These are phyloP conservation scores for Kurtzmaniella quercitrusa DNA, from an alignment of 1,139 yeast genomes.

Conservation along the genomic window DNA sequence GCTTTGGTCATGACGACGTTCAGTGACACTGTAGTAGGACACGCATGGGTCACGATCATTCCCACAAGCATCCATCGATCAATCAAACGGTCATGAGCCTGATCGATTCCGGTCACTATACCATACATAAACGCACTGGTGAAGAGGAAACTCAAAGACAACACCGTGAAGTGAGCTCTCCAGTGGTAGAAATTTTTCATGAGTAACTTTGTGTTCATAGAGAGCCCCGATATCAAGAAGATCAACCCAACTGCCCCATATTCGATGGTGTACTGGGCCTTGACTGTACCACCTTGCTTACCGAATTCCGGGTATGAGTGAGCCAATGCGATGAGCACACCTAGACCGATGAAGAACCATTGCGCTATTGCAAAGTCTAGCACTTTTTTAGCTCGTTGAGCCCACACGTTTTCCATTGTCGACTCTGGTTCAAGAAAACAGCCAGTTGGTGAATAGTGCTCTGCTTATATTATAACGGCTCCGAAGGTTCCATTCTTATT, in stretches of 20 bases:
- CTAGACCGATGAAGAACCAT: constrained; percentile 77
- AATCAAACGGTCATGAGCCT: constrained; percentile 53
- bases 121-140: constrained; percentile 78
- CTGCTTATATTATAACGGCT: no score
- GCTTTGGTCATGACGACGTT: constrained; percentile 88
- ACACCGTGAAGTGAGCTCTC: constrained; percentile 77
- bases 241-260: constrained; percentile 87
- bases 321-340: constrained; percentile 69
- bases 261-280: constrained; percentile 70
- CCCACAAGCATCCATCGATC: constrained; percentile 78
- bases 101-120: constrained; percentile 60
- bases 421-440: background rate
- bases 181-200: constrained; percentile 61
- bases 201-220: constrained; percentile 64
- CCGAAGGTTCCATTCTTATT: background rate
- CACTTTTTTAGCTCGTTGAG: constrained; percentile 9
- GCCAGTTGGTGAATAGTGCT: no score
- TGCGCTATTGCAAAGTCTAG: constrained; percentile 30
- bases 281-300: constrained; percentile 72
- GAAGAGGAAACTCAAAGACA: constrained; percentile 64
- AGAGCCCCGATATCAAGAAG: constrained; percentile 73
- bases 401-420: constrained; percentile 1
- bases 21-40: constrained; percentile 89
- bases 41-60: constrained; percentile 72
- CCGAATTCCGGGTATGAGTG: constrained; percentile 79